Evolutionary conservation across 345 rosid genomes (phyloP).

Genomic region (Populus euphratica): DNA sequence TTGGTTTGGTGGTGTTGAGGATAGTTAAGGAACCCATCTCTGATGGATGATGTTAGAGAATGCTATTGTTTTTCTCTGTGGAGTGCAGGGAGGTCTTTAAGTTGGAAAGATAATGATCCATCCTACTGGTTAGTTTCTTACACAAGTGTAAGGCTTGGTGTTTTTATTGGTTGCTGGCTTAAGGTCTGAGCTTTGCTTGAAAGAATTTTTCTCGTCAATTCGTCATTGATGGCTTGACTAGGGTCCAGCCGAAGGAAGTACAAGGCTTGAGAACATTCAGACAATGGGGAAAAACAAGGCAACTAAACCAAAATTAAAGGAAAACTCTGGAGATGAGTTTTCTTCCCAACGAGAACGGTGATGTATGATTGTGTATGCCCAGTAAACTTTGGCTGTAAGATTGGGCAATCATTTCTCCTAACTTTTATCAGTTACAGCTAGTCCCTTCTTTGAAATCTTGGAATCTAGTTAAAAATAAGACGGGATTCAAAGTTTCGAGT

Average conservation of each 20-base stretch:
- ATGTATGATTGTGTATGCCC: not conserved
- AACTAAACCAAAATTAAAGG: not conserved
- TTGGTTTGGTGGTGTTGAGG: conserved; percentile 3
- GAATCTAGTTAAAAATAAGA: not conserved
- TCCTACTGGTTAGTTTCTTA: not conserved
- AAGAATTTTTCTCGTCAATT: too few species aligned
- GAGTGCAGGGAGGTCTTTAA: not conserved
- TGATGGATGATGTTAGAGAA: conserved; percentile 1
- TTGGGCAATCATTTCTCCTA: not conserved
- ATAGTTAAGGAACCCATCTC: conserved; percentile 21
- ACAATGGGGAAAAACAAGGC: not conserved
- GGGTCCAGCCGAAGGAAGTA: too few species aligned
- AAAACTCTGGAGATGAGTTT: not conserved
- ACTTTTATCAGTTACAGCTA: not conserved
- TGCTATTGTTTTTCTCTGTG: not conserved
- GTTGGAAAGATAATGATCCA: not conserved
- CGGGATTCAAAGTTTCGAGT: not conserved
- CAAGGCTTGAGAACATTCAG: not conserved
- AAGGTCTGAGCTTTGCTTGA: not conserved
- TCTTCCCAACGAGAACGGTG: not conserved
- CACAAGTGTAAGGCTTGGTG: not conserved
- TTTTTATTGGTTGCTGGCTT: not conserved
- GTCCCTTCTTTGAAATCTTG: not conserved
- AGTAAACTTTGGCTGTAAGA: not conserved
- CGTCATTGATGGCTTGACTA: too few species aligned